Conservation (phyloP, 768 basidiomycete species). For the Suillus variegatus region DNA sequence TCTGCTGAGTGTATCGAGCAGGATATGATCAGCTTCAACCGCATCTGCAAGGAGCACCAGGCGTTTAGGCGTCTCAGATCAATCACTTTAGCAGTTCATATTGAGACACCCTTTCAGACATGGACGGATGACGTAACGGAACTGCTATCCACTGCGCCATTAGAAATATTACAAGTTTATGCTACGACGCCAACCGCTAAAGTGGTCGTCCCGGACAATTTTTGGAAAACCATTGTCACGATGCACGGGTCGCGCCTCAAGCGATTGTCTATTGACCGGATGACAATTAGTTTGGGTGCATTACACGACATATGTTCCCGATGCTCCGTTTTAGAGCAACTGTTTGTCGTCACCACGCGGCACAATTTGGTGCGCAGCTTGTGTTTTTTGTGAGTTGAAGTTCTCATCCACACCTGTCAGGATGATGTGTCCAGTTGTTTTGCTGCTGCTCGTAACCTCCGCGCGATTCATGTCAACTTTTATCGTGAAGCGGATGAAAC, state of each 20-base stretch:
- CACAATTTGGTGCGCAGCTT: slow-evolving; percentile 42
- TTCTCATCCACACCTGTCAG: slow-evolving; percentile 12
- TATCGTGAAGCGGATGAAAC: slow-evolving; percentile 27
- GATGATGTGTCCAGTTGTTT: slow-evolving; percentile 35
- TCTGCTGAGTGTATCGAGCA: slow-evolving; percentile 26
- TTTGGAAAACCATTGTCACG: slow-evolving; percentile 53
- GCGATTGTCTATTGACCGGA: slow-evolving; percentile 64
- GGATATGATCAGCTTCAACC: slow-evolving; percentile 54
- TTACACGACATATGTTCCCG: slow-evolving; percentile 55
- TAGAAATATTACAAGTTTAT: slow-evolving; percentile 67
- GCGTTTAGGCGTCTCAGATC: slow-evolving; percentile 49
- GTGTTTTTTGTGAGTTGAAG: not conserved
- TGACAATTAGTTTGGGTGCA: slow-evolving; percentile 51
- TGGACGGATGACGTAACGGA: slow-evolving; percentile 49
- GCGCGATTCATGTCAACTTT: slow-evolving; percentile 63
- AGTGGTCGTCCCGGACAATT: slow-evolving; percentile 41
- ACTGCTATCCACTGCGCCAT: slow-evolving; percentile 49
- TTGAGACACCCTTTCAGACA: slow-evolving; percentile 33
- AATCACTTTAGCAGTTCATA: slow-evolving; percentile 57
- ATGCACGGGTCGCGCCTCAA: slow-evolving; percentile 53
- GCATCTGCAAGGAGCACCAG: slow-evolving; percentile 33
- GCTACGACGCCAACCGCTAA: slow-evolving; percentile 45
- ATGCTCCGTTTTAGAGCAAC: slow-evolving; percentile 56
- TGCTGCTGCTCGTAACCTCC: slow-evolving; percentile 45
- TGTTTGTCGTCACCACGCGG: slow-evolving; percentile 61